Evolutionary conservation across 257 asterid genomes (phyloP).

Genomic region (Marsdenia floribunda): DNA sequence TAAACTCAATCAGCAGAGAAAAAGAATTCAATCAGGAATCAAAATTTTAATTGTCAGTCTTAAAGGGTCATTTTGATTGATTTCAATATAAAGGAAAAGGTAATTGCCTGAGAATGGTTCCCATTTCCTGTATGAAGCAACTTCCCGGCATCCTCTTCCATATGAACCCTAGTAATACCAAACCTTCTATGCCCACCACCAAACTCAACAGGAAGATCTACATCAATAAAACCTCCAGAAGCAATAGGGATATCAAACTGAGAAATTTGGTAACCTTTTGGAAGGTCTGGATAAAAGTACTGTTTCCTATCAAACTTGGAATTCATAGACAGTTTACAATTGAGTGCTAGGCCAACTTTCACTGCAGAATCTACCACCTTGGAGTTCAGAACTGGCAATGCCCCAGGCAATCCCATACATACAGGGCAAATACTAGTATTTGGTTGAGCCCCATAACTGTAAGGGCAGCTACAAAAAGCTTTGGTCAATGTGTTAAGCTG

Average conservation of each 20-base stretch:
- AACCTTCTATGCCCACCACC: conserved; percentile 96
- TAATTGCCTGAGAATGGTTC: conserved; percentile 67
- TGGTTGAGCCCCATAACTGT: conserved; percentile 70
- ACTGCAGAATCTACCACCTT: conserved; percentile 78
- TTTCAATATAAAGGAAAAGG: background rate
- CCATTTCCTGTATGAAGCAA: conserved; percentile 75
- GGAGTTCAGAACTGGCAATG: conserved; percentile 90
- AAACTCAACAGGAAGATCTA: conserved; percentile 87
- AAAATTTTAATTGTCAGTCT: background rate
- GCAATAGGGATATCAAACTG: conserved; percentile 95
- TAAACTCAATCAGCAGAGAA: background rate
- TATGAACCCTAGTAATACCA: conserved; percentile 91
- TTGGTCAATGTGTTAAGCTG: conserved; percentile 51
- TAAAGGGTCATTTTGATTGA: background rate
- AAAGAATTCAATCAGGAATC: background rate
- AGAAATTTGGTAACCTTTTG: conserved; percentile 96
- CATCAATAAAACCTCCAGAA: conserved; percentile 65
- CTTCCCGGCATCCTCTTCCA: conserved; percentile 99
- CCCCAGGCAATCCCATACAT: conserved; percentile 98
- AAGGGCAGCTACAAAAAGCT: conserved; percentile 47
- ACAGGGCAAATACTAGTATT: conserved; percentile 82
- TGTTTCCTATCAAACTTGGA: conserved; percentile 96
- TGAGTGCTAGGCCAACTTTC: conserved; percentile 80
- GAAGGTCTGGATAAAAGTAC: conserved; percentile 93
- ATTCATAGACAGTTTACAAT: conserved; percentile 60